Evolutionary conservation across 2,329 filamentous ascomycete species (phyloP).

Genomic region (Paraphoma sp.): DNA sequence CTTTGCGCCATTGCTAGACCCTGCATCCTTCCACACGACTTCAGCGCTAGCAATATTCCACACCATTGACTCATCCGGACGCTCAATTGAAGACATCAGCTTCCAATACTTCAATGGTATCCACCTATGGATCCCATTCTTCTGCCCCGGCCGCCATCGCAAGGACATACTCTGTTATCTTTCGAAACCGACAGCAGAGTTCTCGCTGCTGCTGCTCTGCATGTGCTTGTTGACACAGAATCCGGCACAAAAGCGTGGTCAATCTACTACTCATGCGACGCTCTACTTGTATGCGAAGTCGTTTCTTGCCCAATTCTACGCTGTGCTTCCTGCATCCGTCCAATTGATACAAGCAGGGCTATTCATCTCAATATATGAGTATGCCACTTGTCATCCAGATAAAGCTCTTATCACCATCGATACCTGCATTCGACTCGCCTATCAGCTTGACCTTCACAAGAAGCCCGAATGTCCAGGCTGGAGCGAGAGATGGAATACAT

Average conservation of each 20-base stretch:
- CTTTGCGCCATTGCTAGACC: no score
- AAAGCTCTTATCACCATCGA: not conserved
- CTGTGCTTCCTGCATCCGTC: not conserved
- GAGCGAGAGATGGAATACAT: constrained; percentile 10
- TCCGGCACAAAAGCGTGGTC: not conserved
- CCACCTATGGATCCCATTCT: constrained; percentile 8
- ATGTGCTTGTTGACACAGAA: constrained; percentile 8
- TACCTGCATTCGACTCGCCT: not conserved
- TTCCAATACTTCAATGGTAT: constrained; percentile 8
- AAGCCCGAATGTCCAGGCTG: constrained; percentile 5
- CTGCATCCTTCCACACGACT: not conserved
- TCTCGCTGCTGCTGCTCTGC: constrained; percentile 8
- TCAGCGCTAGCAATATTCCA: not conserved
- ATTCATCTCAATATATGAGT: constrained; percentile 6
- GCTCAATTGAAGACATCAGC: constrained; percentile 1
- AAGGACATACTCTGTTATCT: constrained; percentile 4
- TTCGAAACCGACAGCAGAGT: constrained; percentile 4
- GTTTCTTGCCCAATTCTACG: not conserved
- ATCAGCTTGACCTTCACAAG: not conserved
- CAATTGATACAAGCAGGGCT: constrained; percentile 7
- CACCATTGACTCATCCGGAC: not conserved
- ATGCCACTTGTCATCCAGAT: constrained; percentile 5
- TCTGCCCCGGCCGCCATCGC: constrained; percentile 4
- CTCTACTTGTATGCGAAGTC: not conserved
- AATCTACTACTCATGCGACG: not conserved